These are phyloP conservation scores for Piedraia hortae DNA, from an alignment of 2,329 filamentous ascomycete species.

Conservation along the genomic window DNA sequence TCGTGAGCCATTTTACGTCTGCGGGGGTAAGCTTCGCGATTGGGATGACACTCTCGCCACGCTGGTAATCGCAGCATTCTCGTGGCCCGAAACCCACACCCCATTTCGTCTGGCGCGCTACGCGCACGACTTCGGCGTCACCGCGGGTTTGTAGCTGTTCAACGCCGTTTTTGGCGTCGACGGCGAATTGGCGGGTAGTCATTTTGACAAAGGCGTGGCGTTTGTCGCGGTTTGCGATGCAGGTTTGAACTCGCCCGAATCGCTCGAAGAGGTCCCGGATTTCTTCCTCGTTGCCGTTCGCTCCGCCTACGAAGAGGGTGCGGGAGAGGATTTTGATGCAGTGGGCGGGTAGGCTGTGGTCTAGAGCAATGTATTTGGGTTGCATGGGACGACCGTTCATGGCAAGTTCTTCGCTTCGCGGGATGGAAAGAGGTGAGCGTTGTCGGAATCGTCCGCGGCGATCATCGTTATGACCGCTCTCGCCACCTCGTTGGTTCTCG, in stretches of 20 bases:
- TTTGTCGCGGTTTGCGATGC: slow-evolving; percentile 95
- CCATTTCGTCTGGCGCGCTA: slow-evolving; percentile 55
- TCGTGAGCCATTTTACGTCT: slow-evolving; percentile 91
- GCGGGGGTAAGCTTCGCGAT: slow-evolving; percentile 83
- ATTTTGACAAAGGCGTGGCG: slow-evolving; percentile 98
- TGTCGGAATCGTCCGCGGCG: slow-evolving; percentile 45
- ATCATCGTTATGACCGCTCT: slow-evolving; percentile 6
- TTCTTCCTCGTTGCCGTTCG: slow-evolving; percentile 52
- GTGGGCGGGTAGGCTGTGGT: slow-evolving; percentile 42
- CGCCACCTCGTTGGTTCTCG: slow-evolving; percentile 19
- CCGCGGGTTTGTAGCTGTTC: slow-evolving; percentile 69
- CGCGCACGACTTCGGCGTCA: slow-evolving; percentile 42
- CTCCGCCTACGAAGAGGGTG: slow-evolving; percentile 87
- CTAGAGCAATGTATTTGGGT: slow-evolving; percentile 56
- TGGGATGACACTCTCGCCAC: slow-evolving; percentile 76
- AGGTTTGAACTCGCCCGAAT: slow-evolving; percentile 78
- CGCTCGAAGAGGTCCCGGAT: slow-evolving; percentile 53
- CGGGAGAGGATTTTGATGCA: slow-evolving; percentile 81
- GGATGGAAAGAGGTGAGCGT: slow-evolving; percentile 40
- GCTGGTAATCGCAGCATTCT: slow-evolving; percentile 89
- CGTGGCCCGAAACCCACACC: slow-evolving; percentile 90
- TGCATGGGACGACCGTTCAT: slow-evolving; percentile 16
- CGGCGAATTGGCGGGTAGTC: slow-evolving; percentile 65
- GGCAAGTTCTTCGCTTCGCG: slow-evolving; percentile 28
- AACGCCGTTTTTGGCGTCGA: slow-evolving; percentile 64